Base-by-base conservation (phyloP, 495 filamentous ascomycete species). In the Aspergillus avenaceus region DNA sequence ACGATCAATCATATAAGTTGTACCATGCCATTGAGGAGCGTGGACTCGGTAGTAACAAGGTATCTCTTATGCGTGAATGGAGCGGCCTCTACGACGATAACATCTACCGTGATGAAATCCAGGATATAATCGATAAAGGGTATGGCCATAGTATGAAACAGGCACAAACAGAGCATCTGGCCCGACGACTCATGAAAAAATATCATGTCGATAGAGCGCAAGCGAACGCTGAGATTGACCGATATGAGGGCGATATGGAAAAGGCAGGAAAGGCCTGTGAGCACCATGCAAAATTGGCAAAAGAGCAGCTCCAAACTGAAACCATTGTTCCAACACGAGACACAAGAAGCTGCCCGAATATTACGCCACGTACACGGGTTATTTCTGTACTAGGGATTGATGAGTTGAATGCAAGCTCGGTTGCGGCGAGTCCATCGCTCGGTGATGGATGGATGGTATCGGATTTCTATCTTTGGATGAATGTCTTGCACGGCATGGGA, bases 361-460 rank as follows among this genome's bases (percentile, higher is more conserved):
- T 55, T 5, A 50, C 53, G 11, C 31, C 23, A 12, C 29, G 31
- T 7, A 50, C 53, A 5, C 28, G 53, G 24, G 31, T 50, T 3
- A 26, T 55, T 16, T 34, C 53, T 26, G 23, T 55, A 4, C 47
- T 55, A 6, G 53, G 53, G 8, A 5, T 50, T 4, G 40, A 41
- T 22, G 52, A 55, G 18, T 5, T 13, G 8, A 19, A 40, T 25
- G 34, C 2, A 9, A 8, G 18, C 5, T 25, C 26, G 18, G 34
- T 32, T 11, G 21, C 27, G 11, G 47, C 53, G 2, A 28, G 53
- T 19, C 53, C 53, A 8, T 50, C 53, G 1, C 12, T 54, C 11
- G 52, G 45, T 2, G 52, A 49, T 34, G 53, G 47, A n/a, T 55
- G 53, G 53, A 55, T 55, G 41, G 53, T 46, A 23, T 55, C 53